A percentile compares a stretch with the other conserved stretches of the same genome.
Conservation (phyloP, 352 stramenopile species). For the Phytophthora constricta region DNA sequence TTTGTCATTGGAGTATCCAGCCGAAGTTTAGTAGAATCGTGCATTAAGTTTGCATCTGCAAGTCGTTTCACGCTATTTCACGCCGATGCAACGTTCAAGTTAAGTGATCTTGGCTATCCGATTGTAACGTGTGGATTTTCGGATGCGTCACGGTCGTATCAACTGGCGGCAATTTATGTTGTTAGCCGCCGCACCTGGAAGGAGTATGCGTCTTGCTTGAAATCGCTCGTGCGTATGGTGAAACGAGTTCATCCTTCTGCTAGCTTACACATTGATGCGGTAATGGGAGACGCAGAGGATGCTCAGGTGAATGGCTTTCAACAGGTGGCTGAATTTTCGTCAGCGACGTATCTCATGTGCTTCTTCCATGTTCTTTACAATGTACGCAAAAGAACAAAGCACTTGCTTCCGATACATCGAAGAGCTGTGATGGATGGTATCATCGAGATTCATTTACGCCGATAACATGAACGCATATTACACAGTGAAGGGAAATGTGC, state of each 20-base stretch:
- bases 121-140: background rate
- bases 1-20: constrained; percentile 10
- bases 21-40: background rate
- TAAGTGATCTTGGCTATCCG: background rate
- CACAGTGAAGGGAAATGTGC: background rate
- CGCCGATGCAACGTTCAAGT: constrained; percentile 7
- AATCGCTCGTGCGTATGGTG: background rate
- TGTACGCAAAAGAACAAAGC: constrained; percentile 1
- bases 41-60: background rate
- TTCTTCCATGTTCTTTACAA: constrained; percentile 12
- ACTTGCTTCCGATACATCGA: background rate
- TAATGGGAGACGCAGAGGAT: background rate
- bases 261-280: background rate
- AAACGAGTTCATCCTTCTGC: background rate
- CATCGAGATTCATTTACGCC: background rate
- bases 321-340: background rate
- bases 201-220: background rate
- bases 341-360: background rate
- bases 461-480: background rate
- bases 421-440: background rate
- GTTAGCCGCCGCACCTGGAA: background rate
- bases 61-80: constrained; percentile 5
- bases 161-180: background rate
- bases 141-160: background rate
- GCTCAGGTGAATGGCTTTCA: constrained; percentile 5